Base-by-base conservation (phyloP, 1,284 basidiomycete species). In the Sanghuangporus weigelae region DNA sequence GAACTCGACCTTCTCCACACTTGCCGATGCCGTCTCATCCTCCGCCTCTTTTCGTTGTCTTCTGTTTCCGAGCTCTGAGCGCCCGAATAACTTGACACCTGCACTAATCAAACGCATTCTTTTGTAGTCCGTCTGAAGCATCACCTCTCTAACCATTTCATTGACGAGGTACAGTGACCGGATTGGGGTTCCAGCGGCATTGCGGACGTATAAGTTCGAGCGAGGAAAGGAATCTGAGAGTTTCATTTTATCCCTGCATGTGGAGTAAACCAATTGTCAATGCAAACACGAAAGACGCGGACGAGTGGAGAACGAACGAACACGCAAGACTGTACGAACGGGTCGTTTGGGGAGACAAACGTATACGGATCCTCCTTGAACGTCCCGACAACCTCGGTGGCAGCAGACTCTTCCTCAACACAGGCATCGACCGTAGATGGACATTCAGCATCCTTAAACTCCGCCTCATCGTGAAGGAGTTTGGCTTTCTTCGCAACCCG, bases 361-460 rank as follows among this genome's bases (percentile, higher is more conserved):
- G 88, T 92, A 74, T 91, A 96, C 0, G 95, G 95, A 73, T 93
- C 92, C 74, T 98, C 96, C 72, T 90, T 95, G 81, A 95, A 97
- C 39, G 79, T 76, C 1, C 79, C 81, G 7, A 75, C 77, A 50
- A 71, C 70, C 39, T 70, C 68, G 55, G n/a, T 35, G 16, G 57
- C 70, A 72, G 71, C 61, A 14, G 56, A n/a, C 66, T 66, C 62
- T 71, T 74, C 67, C 56, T 59, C 63, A 49, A 16, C 26, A 19
- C 23, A 8, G 11, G 31, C 55, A 67, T 67, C 55, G 62, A 67
- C 55, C 10, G 36, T 40, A 39, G 57, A 14, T 26, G 42, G 49
- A 4, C 69, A 67, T 16, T 68, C 68, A 19, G 64, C 55, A 14
- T 63, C 57, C 7, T 44, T 11, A 48, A 51, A 62, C 36, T 62